Percentiles rank a stretch among this genome's conserved stretches.
Conservation (phyloP, 495 filamentous ascomycete genomes). For the Hypoxylon lienhwacheense region DNA sequence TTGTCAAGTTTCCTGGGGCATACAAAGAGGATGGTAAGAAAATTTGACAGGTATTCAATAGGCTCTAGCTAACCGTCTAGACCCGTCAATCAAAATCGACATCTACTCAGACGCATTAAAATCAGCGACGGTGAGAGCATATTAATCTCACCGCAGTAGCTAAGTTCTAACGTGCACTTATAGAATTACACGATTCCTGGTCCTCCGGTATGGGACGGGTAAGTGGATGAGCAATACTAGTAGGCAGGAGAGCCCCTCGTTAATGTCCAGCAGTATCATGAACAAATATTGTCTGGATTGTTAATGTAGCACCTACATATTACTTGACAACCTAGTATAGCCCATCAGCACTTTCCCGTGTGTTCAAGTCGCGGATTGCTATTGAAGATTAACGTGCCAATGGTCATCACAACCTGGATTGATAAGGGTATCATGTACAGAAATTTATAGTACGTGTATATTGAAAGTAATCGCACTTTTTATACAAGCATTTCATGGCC, state of each 20-base stretch:
- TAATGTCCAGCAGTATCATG: conserved; percentile 28
- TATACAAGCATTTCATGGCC: too few species aligned
- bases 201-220: conserved; percentile 51
- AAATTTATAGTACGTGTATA: too few species aligned
- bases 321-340: neutral
- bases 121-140: conserved; percentile 38
- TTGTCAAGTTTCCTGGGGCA: conserved; percentile 54
- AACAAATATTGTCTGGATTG: conserved; percentile 43
- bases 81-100: conserved; percentile 56
- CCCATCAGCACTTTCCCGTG: too few species aligned
- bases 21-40: conserved; percentile 50
- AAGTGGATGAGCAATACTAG: conserved; percentile 9
- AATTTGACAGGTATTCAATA: neutral
- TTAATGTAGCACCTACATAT: conserved; percentile 4
- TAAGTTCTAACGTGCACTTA: conserved; percentile 14
- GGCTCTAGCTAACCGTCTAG: conserved; percentile 34
- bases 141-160: neutral
- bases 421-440: too few species aligned
- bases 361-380: too few species aligned
- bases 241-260: neutral
- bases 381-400: too few species aligned
- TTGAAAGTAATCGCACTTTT: conserved; percentile 2
- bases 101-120: conserved; percentile 47
- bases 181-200: conserved; percentile 51
- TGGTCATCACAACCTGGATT: too few species aligned